Evolutionary conservation across 2,329 filamentous ascomycete genomes (phyloP).

Genomic region (Claviceps fusiformis): DNA sequence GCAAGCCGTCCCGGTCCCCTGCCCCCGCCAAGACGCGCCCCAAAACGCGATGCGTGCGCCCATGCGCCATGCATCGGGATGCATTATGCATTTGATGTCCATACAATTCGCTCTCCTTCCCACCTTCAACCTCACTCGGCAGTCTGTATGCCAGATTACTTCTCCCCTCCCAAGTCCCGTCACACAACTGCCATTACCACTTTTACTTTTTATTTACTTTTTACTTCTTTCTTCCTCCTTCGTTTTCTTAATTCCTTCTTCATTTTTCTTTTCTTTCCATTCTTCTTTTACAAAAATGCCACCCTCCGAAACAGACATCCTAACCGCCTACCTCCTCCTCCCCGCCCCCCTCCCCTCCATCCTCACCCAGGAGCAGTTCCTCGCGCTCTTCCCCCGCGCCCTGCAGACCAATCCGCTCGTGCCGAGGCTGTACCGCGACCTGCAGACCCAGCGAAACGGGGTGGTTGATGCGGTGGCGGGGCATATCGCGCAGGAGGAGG

Average conservation of each 20-base stretch:
- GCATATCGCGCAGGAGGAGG: conserved; percentile 53
- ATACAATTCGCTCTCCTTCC: too few species aligned
- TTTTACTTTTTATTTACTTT: too few species aligned
- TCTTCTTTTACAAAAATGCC: conserved; percentile 37
- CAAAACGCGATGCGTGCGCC: too few species aligned
- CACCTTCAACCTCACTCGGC: too few species aligned
- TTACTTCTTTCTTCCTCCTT: background rate
- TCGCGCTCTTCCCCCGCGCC: conserved; percentile 57
- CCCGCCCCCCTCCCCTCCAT: conserved; percentile 63
- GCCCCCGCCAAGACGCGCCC: too few species aligned
- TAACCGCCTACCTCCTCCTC: conserved; percentile 64
- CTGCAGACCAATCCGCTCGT: conserved; percentile 54
- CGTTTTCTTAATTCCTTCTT: background rate
- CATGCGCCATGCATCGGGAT: too few species aligned
- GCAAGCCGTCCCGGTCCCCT: too few species aligned
- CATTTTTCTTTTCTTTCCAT: background rate
- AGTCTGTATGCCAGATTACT: too few species aligned
- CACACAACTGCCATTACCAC: too few species aligned
- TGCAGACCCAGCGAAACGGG: conserved; percentile 59
- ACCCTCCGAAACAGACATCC: conserved; percentile 60
- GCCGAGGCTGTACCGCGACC: conserved; percentile 60
- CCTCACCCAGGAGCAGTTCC: conserved; percentile 62
- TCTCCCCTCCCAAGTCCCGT: too few species aligned
- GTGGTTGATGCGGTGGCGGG: conserved; percentile 53
- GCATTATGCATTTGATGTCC: too few species aligned